Percentiles rank a stretch among this genome's conserved stretches.
Evolutionary conservation across 2,329 filamentous ascomycete species (phyloP).

Genomic region (Hortaea werneckii): DNA sequence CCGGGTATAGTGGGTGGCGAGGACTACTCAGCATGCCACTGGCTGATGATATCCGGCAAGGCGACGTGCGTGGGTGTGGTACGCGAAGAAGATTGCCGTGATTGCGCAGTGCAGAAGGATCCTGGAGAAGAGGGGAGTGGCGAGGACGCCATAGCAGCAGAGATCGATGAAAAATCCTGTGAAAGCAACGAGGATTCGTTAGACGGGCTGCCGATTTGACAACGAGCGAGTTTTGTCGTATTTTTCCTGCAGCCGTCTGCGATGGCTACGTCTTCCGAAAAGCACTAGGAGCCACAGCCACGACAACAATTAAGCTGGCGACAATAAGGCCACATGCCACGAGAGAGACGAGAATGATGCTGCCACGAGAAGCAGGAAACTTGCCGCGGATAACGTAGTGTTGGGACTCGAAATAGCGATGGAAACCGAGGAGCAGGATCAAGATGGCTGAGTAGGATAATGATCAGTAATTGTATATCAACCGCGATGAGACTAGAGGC

Average conservation of each 20-base stretch:
- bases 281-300: constrained; percentile 42
- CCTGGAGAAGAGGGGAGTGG: no score
- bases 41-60: background rate
- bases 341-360: constrained; percentile 58
- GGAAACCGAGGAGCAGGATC: constrained; percentile 65
- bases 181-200: no score
- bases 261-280: constrained; percentile 25
- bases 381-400: constrained; percentile 71
- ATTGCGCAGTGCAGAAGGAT: no score
- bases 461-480: background rate
- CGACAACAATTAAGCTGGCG: constrained; percentile 48
- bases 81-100: no score
- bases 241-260: no score
- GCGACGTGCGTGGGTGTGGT: background rate
- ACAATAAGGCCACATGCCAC: constrained; percentile 53
- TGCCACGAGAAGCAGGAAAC: constrained; percentile 68
- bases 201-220: no score
- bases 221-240: no score
- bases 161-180: no score
- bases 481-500: background rate
- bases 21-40: background rate
- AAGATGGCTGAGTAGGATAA: constrained; percentile 45
- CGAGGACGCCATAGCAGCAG: no score
- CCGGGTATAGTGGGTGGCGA: background rate
- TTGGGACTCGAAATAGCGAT: constrained; percentile 68